These are phyloP conservation scores for Adenanthera pavonina DNA, from an alignment of 306 rosid species.

Conservation along the genomic window DNA sequence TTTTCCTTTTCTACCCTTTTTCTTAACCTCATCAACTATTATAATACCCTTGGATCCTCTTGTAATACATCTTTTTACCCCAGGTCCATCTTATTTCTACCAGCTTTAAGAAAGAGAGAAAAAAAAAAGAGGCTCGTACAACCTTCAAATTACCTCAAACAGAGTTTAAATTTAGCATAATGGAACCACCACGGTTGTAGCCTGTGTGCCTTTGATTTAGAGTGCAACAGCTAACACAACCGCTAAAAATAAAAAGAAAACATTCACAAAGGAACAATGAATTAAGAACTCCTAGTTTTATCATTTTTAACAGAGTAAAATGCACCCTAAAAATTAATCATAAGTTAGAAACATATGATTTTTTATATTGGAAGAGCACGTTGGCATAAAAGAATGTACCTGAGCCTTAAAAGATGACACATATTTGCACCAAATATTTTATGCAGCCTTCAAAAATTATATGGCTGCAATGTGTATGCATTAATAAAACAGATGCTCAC, in stretches of 20 bases:
- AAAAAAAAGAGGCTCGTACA: not conserved
- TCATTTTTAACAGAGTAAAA: not conserved
- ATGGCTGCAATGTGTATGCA: constrained; percentile 1
- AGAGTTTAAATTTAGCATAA: not conserved
- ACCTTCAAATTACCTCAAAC: not conserved
- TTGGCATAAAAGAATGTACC: not conserved
- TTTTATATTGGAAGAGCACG: not conserved
- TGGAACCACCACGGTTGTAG: not conserved
- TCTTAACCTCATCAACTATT: too few species aligned
- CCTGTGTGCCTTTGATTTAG: not conserved
- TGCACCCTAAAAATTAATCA: not conserved
- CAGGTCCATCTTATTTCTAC: too few species aligned
- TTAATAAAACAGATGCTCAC: constrained; percentile 45
- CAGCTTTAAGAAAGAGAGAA: not conserved
- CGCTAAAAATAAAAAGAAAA: not conserved
- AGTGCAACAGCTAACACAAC: constrained; percentile 3
- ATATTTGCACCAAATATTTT: constrained; percentile 1
- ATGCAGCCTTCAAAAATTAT: constrained; percentile 9
- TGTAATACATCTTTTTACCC: too few species aligned
- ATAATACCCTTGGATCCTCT: too few species aligned
- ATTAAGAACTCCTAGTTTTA: constrained; percentile 23
- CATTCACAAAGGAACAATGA: constrained; percentile 3
- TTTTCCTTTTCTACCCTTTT: too few species aligned
- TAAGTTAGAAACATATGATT: not conserved
- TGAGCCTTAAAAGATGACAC: not conserved